Evolutionary conservation across 1,284 basidiomycete genomes (phyloP), one percentile per base, ranked within the genome.

Genomic region (Prillingera fragicola): DNA sequence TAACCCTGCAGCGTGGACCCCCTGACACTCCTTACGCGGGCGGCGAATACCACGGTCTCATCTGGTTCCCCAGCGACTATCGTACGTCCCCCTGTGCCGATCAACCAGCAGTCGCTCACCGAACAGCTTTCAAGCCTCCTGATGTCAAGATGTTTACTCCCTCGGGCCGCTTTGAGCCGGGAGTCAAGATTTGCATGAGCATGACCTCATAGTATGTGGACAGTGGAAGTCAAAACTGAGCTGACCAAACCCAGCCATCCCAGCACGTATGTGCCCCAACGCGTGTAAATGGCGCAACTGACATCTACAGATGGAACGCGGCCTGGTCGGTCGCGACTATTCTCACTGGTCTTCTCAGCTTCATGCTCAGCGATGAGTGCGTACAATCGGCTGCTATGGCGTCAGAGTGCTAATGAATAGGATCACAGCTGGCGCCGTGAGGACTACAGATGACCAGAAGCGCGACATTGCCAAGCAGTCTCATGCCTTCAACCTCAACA

Each of bases 131-230:
- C 76, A 91, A 88, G 70, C 88, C 88, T 1, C 91, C 91, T 50
- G 91, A 91, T 45, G 94, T 96, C 75, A 96, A 95, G 85, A 87
- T 95, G 85, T 81, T 87, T 65, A 96, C 91, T 17, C 91, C 91
- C 0, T 90, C 87, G 13, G 91, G 91, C 10, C 81, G 91, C 40
- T 96, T 96, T 70, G 82, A 88, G 59, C 84, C 87, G 22, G 87
- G 92, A 73, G 83, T 83, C 73, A 92, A 91, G 78, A 96, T 96
- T 55, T 94, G 88, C 66, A 91, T 91, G 73, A 90, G 87, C 28
- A 92, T 92, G 88, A 91, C 88, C 3, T 87, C 90, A 65, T 96
- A 69, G 89, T 90, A 60, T 34, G 27, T 14, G 13, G 15, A 15
- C 12, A n/a, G 3, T 24, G 3, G 22, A 43, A 10, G 33, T 10